Percentiles rank a stretch among this genome's conserved stretches.
Evolutionary conservation across 164 flowering plant species (phyloP).

Genomic region (Cinnamomum micranthum): DNA sequence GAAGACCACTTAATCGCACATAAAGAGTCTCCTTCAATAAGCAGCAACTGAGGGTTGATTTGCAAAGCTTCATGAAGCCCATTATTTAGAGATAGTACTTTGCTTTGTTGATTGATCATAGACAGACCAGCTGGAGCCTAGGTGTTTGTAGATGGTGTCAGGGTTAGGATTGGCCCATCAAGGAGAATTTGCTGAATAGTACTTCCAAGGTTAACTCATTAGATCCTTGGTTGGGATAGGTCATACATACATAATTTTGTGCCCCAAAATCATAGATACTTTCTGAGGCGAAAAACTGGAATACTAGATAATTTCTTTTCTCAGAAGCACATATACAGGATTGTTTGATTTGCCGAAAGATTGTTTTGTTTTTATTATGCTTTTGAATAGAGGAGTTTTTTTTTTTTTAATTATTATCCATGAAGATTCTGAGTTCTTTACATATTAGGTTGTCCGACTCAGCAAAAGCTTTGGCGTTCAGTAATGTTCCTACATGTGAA

Average conservation of each 20-base stretch:
- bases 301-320: background rate
- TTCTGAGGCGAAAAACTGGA: background rate
- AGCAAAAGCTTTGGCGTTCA: constrained; percentile 84
- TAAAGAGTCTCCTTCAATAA: too few relatives aligned
- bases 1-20: too few relatives aligned
- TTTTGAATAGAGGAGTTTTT: background rate
- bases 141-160: too few relatives aligned
- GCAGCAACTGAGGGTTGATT: too few relatives aligned
- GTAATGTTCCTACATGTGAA: constrained; percentile 69
- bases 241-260: background rate
- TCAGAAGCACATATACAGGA: background rate
- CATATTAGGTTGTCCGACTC: constrained; percentile 78
- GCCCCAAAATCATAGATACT: background rate
- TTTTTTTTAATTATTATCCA: background rate
- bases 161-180: too few relatives aligned
- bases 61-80: too few relatives aligned
- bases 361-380: too few relatives aligned
- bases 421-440: constrained; percentile 4
- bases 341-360: background rate
- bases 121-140: too few relatives aligned
- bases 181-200: too few relatives aligned
- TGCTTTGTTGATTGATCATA: too few relatives aligned
- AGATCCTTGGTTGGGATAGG: background rate
- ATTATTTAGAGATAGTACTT: too few relatives aligned
- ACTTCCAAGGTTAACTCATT: background rate